phyloP scores from a whole-genome alignment of 1,284 basidiomycete genomes.

The Cutaneotrichosporon sp. region DNA sequence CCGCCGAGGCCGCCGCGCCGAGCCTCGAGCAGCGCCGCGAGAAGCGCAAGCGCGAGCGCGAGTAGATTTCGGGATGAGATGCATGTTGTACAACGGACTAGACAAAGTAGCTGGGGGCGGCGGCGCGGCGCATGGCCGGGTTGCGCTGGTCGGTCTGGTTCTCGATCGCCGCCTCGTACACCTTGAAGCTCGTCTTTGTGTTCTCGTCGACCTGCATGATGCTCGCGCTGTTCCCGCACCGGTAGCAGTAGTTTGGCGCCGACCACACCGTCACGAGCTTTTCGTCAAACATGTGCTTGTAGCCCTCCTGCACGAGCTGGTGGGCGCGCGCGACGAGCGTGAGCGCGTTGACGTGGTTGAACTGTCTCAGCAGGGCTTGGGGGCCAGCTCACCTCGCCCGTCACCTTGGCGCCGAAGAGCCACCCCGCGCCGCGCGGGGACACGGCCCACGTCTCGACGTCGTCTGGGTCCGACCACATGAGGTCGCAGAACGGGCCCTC shows the following conservation, averaged over 20 bases:
- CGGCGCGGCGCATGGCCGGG: conserved; percentile 48
- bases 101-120: conserved; percentile 27
- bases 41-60: conserved; percentile 55
- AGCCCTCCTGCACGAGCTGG: conserved; percentile 99
- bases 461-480: conserved; percentile 99
- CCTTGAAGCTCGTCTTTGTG: conserved; percentile 97
- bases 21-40: conserved; percentile 74
- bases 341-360: too few species aligned
- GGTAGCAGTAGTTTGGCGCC: conserved; percentile 91
- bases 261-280: conserved; percentile 98
- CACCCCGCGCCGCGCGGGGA: too few species aligned
- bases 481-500: conserved; percentile 99
- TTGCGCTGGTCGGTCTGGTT: conserved; percentile 69
- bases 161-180: conserved; percentile 95
- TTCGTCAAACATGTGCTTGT: conserved; percentile 90
- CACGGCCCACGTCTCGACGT: conserved; percentile 99
- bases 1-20: conserved; percentile 67
- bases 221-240: conserved; percentile 95
- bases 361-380: conserved; percentile 97
- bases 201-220: conserved; percentile 89
- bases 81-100: conserved; percentile 32
- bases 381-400: conserved; percentile 13
- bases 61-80: conserved; percentile 28
- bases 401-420: too few species aligned
- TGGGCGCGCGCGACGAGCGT: conserved; percentile 93